Base-by-base conservation (phyloP, 2,329 filamentous ascomycete genomes). In the Alternaria brassicae region DNA sequence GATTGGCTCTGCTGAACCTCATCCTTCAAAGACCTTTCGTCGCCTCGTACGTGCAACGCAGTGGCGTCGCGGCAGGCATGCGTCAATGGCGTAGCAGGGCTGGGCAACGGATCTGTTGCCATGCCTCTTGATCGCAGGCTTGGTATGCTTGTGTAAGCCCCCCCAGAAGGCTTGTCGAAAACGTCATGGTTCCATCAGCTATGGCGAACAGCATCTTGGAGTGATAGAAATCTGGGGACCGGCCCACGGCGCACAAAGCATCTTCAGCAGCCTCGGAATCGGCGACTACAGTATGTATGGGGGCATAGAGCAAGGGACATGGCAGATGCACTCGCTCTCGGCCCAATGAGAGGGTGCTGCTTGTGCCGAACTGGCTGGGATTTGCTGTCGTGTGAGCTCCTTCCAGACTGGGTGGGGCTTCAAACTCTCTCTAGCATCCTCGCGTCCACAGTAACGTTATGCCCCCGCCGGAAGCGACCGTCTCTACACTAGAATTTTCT, bases 401-500 rank as follows among this genome's bases (percentile, higher is more conserved):
- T 67, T 39, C 63, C 60, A 34, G 28, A 56, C 32, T 60, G 41
- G 55, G 65, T 67, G 65, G 65, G 55, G 59, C 62, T 58, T 51
- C 34, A 58, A 60, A 48, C 51, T n/a, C n/a, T n/a, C 50, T 60
- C 28, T 59, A 57, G 42, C 39, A 58, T 52, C 21, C 42, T 57
- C 48, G 51, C 62, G 54, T 45, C 60, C 52, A 59, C 36, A 60
- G 50, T 37, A 34, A 56, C 60, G 9, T 49, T 21, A 19, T 27
- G 21, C 30, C 51, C 58, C 61, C 65, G 54, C 57, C 60, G 57
- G 61, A 68, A 50, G 62, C 63, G 63, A 66, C 62, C 42, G 61
- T 55, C 51, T 58, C 28, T 60, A 64, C 62, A 62, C 60, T 66
- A 67, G 62, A 69, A 67, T 62, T 66, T 63, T 69, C 67, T 63